Evolutionary conservation across 1,284 basidiomycete species (phyloP).

Genomic region (Cryptococcus depauperatus): DNA sequence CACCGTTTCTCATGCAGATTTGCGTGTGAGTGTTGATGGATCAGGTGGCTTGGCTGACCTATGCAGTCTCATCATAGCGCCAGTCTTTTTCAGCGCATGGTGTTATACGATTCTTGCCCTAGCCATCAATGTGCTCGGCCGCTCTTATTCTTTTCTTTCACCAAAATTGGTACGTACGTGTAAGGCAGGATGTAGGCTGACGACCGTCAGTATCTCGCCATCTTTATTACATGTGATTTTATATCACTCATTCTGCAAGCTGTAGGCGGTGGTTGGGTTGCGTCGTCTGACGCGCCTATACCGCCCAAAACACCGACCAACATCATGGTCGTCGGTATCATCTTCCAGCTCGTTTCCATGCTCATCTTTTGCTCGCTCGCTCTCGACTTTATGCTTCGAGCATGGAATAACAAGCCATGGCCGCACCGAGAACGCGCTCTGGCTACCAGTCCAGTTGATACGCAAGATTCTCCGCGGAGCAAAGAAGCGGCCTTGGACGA

Average conservation of each 20-base stretch:
- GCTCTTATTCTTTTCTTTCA: conserved; percentile 31
- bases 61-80: conserved; percentile 36
- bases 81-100: conserved; percentile 40
- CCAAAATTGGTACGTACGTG: conserved; percentile 15
- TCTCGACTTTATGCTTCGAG: conserved; percentile 30
- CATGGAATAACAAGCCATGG: conserved; percentile 14
- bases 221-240: conserved; percentile 43
- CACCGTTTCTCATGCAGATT: conserved; percentile 49
- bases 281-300: conserved; percentile 8
- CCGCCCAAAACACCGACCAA: conserved; percentile 21
- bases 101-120: conserved; percentile 40
- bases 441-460: neutral
- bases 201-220: conserved; percentile 28
- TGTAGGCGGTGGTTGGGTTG: conserved; percentile 43
- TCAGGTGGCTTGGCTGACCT: neutral
- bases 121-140: conserved; percentile 33
- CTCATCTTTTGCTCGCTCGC: conserved; percentile 31
- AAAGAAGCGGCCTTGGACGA: neutral
- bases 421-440: neutral
- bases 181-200: neutral
- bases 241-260: conserved; percentile 44
- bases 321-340: conserved; percentile 44
- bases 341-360: conserved; percentile 40
- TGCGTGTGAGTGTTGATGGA: conserved; percentile 21
- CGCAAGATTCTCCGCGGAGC: neutral